A percentile compares a stretch with the other conserved stretches of the same genome.
These are phyloP conservation scores for Fusarium lateritium DNA, from an alignment of 2,329 filamentous ascomycete species.

Conservation along the genomic window DNA sequence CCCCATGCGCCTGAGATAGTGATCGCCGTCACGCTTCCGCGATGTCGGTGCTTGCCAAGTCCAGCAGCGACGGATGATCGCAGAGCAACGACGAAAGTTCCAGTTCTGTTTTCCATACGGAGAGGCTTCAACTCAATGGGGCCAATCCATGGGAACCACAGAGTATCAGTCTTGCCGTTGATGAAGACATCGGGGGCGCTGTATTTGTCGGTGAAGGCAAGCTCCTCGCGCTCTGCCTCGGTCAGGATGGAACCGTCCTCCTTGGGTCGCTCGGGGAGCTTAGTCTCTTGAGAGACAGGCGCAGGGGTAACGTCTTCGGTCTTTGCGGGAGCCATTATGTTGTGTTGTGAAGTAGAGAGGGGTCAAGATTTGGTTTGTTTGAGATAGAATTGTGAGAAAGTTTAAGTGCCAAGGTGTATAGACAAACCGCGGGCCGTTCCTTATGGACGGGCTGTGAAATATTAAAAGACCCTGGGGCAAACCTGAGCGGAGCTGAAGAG, in stretches of 20 bases:
- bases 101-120: conserved; percentile 39
- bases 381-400: neutral
- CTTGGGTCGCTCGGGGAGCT: conserved; percentile 25
- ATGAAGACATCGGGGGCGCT: conserved; percentile 48
- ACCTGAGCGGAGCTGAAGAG: conserved; percentile 15
- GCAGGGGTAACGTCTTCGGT: conserved; percentile 19
- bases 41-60: conserved; percentile 40
- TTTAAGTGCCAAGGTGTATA: conserved; percentile 25
- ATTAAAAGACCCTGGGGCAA: conserved; percentile 11
- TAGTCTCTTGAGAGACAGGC: conserved; percentile 21
- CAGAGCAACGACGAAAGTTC: conserved; percentile 37
- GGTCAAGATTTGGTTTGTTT: neutral
- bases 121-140: conserved; percentile 40
- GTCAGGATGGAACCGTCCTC: conserved; percentile 24
- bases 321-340: conserved; percentile 33
- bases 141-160: conserved; percentile 44
- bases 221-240: conserved; percentile 25
- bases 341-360: conserved; percentile 11
- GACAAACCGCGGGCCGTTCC: conserved; percentile 12
- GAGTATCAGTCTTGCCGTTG: conserved; percentile 39
- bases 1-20: conserved; percentile 47
- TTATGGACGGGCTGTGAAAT: conserved; percentile 22
- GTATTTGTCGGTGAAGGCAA: conserved; percentile 48
- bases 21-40: conserved; percentile 37
- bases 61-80: conserved; percentile 36